These are phyloP conservation scores for Kluyveromyces nonfermentans DNA, from an alignment of 805 yeast genomes.

Conservation along the genomic window DNA sequence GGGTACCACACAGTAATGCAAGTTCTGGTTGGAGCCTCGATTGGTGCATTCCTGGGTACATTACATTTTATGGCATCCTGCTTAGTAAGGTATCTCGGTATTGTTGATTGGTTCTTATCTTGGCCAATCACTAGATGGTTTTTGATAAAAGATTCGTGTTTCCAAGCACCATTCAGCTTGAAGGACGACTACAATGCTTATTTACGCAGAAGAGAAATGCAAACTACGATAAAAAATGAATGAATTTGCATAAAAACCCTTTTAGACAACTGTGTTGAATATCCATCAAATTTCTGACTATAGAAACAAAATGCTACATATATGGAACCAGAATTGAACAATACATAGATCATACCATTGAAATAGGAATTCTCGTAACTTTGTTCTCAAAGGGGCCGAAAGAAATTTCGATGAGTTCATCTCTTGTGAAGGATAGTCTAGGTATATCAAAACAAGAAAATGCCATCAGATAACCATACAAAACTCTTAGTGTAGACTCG, in stretches of 20 bases:
- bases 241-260: neutral
- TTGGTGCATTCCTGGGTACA: slow-evolving; percentile 56
- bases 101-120: slow-evolving; percentile 53
- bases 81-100: slow-evolving; percentile 54
- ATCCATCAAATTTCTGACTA: neutral
- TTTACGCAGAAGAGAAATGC: slow-evolving; percentile 15
- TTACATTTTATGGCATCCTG: slow-evolving; percentile 45
- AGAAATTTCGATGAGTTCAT: slow-evolving; percentile 77
- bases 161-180: slow-evolving; percentile 37
- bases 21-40: slow-evolving; percentile 57
- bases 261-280: neutral
- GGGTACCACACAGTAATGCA: slow-evolving; percentile 69
- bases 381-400: slow-evolving; percentile 78
- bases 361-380: slow-evolving; percentile 43
- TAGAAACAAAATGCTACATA: neutral
- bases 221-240: neutral
- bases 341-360: slow-evolving; percentile 5
- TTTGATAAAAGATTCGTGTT: slow-evolving; percentile 53
- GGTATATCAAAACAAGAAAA: slow-evolving; percentile 84
- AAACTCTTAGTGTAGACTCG: slow-evolving; percentile 78
- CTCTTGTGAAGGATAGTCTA: slow-evolving; percentile 59
- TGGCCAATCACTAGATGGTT: slow-evolving; percentile 46
- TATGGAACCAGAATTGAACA: neutral
- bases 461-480: slow-evolving; percentile 93
- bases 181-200: slow-evolving; percentile 37